phyloP scores from a whole-genome alignment of 768 basidiomycete genomes.

The Lenzites betulinus region DNA sequence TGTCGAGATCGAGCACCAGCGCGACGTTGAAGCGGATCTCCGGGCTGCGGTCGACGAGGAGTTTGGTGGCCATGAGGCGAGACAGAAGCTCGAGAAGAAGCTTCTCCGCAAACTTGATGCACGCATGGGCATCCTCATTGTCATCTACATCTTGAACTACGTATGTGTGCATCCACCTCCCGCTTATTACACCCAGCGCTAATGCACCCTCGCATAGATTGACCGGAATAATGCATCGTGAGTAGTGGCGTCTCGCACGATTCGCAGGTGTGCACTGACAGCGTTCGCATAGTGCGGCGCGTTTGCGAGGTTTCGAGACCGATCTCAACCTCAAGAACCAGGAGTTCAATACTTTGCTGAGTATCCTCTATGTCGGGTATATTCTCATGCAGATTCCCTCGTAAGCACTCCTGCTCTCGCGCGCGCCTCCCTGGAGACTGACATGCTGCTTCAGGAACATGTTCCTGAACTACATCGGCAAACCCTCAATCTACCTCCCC shows the following conservation, averaged over 20 bases:
- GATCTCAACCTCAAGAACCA: conserved; percentile 63
- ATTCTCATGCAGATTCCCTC: conserved; percentile 81
- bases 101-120: conserved; percentile 46
- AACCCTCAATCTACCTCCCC: conserved; percentile 70
- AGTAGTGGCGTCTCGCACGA: conserved; percentile 19
- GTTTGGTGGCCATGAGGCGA: conserved; percentile 41
- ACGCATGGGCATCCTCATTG: conserved; percentile 45
- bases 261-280: background rate
- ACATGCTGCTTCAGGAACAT: conserved; percentile 57
- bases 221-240: conserved; percentile 75
- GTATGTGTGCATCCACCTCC: conserved; percentile 30
- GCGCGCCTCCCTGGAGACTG: background rate
- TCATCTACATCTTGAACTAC: conserved; percentile 51
- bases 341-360: conserved; percentile 68
- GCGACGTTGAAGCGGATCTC: conserved; percentile 17
- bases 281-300: conserved; percentile 54
- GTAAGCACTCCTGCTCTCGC: conserved; percentile 38
- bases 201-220: conserved; percentile 40
- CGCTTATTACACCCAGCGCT: background rate
- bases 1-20: conserved; percentile 15
- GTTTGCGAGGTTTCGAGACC: conserved; percentile 68
- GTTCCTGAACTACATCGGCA: conserved; percentile 65
- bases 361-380: conserved; percentile 71
- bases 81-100: conserved; percentile 43
- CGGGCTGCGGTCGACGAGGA: conserved; percentile 30